phyloP scores from a whole-genome alignment of 2,329 filamentous ascomycete genomes.

The Plectosphaerella cucumerina region DNA sequence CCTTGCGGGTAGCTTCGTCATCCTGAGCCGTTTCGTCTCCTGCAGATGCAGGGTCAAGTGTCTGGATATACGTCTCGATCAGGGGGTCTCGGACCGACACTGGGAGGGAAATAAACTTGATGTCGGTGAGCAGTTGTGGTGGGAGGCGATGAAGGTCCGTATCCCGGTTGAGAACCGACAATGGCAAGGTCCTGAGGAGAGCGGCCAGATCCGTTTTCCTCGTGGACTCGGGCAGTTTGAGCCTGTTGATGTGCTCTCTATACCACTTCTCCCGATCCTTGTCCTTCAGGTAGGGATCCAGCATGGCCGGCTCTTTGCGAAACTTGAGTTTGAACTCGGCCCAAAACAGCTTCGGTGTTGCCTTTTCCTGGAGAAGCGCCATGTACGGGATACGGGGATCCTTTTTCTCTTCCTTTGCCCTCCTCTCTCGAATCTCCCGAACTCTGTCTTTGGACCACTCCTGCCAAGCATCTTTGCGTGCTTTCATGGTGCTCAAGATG shows the following conservation, averaged over 20 bases:
- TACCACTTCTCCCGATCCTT: slow-evolving; percentile 79
- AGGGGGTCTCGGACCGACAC: slow-evolving; percentile 57
- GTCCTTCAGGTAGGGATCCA: slow-evolving; percentile 64
- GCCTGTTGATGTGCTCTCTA: slow-evolving; percentile 64
- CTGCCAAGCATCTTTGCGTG: slow-evolving; percentile 77
- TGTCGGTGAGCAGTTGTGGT: slow-evolving; percentile 56
- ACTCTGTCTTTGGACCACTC: slow-evolving; percentile 80
- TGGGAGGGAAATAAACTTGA: slow-evolving; percentile 67
- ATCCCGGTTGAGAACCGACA: slow-evolving; percentile 54
- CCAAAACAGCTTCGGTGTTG: slow-evolving; percentile 93
- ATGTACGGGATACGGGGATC: slow-evolving; percentile 84
- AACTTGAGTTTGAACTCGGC: slow-evolving; percentile 92
- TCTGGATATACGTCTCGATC: slow-evolving; percentile 62
- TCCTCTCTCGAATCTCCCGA: slow-evolving; percentile 64
- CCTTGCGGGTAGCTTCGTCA: slow-evolving; percentile 46
- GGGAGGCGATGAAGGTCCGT: slow-evolving; percentile 57
- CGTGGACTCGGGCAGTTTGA: slow-evolving; percentile 61
- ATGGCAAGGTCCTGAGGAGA: slow-evolving; percentile 59
- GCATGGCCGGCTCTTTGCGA: slow-evolving; percentile 77
- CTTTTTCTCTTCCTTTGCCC: slow-evolving; percentile 71
- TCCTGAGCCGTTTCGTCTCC: slow-evolving; percentile 30
- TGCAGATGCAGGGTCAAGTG: slow-evolving; percentile 52
- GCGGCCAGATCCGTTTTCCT: slow-evolving; percentile 66
- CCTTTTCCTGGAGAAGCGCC: slow-evolving; percentile 73
- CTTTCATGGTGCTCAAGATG: slow-evolving; percentile 73